Percentiles rank a stretch among this genome's conserved stretches.
Conservation (phyloP, 495 filamentous ascomycete genomes). For the Letharia lupina region DNA sequence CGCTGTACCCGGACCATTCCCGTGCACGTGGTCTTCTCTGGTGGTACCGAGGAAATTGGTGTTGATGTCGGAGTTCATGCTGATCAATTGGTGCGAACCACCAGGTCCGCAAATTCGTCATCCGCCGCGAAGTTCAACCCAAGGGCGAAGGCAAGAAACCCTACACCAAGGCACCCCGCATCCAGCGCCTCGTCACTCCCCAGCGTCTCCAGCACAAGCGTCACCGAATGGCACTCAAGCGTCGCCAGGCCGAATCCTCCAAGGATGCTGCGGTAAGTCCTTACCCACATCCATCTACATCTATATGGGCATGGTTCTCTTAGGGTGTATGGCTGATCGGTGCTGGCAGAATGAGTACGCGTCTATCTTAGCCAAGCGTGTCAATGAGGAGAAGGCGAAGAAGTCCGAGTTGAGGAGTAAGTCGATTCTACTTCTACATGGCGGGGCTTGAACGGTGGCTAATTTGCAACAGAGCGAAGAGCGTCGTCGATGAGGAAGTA, state of each 20-base stretch:
- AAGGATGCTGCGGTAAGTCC: constrained; percentile 89
- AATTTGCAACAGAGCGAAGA: constrained; percentile 51
- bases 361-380: constrained; percentile 86
- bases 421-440: not conserved
- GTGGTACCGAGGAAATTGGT: not conserved
- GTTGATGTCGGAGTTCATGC: not conserved
- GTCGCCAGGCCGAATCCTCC: constrained; percentile 82
- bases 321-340: constrained; percentile 3
- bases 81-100: not conserved
- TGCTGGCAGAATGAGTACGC: constrained; percentile 74
- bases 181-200: constrained; percentile 98
- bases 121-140: constrained; percentile 90
- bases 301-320: not conserved
- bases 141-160: constrained; percentile 93
- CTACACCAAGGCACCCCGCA: constrained; percentile 99
- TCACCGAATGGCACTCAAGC: constrained; percentile 93
- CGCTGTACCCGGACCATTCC: not conserved
- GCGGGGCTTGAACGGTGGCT: not conserved
- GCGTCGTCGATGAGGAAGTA: constrained; percentile 95
- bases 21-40: not conserved
- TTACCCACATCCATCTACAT: not conserved
- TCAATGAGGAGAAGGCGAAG: constrained; percentile 84
- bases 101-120: constrained; percentile 95
- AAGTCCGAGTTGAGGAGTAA: constrained; percentile 75
- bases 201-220: constrained; percentile 99